A percentile compares a stretch with the other conserved stretches of the same genome.
Evolutionary conservation across 495 filamentous ascomycete genomes (phyloP).

Genomic region (Trichoderma orchidacearum): DNA sequence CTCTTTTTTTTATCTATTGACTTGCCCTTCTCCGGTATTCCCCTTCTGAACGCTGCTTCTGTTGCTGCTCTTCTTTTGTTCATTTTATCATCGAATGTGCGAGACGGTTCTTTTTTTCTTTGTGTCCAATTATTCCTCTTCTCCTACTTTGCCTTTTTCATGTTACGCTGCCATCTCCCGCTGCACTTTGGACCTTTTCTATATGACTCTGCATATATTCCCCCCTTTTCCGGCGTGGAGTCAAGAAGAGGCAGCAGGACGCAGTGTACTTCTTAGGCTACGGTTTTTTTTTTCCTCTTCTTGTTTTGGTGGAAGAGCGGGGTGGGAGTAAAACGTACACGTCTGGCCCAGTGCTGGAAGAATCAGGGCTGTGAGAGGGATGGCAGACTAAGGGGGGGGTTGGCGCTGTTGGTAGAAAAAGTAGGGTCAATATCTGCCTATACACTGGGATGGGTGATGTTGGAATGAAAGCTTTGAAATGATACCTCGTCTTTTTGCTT

Average conservation of each 20-base stretch:
- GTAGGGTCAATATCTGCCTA: neutral
- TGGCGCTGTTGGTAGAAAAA: neutral
- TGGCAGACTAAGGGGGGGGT: neutral
- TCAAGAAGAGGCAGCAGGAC: neutral
- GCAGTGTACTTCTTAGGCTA: neutral
- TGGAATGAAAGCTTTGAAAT: neutral
- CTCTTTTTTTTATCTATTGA: neutral
- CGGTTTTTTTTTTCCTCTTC: conserved; percentile 8
- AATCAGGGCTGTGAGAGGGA: neutral
- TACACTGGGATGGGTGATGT: neutral
- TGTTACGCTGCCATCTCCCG: neutral
- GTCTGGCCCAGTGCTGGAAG: neutral
- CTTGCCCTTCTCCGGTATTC: conserved; percentile 13
- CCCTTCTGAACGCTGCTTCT: conserved; percentile 9
- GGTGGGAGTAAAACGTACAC: neutral
- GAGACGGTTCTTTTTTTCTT: conserved; percentile 10
- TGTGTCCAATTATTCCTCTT: conserved; percentile 5
- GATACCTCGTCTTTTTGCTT: neutral
- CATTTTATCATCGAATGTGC: neutral
- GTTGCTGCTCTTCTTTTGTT: conserved; percentile 17
- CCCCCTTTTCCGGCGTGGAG: neutral
- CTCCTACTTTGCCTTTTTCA: neutral
- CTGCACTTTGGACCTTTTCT: neutral
- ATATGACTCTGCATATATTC: neutral
- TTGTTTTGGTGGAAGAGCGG: neutral